Evolutionary conservation across 2,329 filamentous ascomycete genomes (phyloP).

Genomic region (Colletotrichum navitas): DNA sequence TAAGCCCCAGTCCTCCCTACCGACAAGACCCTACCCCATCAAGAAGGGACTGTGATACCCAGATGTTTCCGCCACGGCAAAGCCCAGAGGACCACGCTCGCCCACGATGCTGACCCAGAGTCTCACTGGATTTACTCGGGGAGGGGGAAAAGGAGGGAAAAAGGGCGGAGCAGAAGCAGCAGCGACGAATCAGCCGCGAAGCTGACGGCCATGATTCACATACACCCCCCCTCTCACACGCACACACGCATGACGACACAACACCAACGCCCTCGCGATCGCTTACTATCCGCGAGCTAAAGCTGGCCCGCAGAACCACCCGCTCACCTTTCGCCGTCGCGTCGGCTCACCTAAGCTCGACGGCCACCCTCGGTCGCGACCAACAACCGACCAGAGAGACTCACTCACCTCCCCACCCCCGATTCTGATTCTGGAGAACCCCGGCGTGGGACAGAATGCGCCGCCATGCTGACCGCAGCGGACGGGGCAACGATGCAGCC

Average conservation of each 20-base stretch:
- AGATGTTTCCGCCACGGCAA: not conserved
- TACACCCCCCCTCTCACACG: not conserved
- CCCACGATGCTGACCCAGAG: not conserved
- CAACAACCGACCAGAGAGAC: not conserved
- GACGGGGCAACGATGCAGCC: not conserved
- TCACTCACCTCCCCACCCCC: not conserved
- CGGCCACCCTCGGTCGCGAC: not conserved
- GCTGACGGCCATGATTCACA: constrained; percentile 2
- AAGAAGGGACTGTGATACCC: not conserved
- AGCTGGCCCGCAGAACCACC: constrained; percentile 1
- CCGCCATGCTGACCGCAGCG: not conserved
- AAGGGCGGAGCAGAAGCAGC: not conserved
- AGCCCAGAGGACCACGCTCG: not conserved
- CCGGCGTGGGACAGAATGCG: not conserved
- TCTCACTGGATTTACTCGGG: not conserved
- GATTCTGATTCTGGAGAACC: not conserved
- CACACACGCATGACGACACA: not conserved
- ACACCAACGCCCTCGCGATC: not conserved
- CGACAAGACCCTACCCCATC: not conserved
- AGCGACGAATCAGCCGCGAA: not conserved
- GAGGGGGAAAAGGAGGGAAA: no score
- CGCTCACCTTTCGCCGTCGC: not conserved
- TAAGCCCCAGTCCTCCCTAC: not conserved
- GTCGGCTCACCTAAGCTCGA: not conserved
- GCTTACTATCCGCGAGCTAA: constrained; percentile 4